Evolutionary conservation across 1,139 yeast genomes (phyloP).

Genomic region (Taphrina wiesneri): DNA sequence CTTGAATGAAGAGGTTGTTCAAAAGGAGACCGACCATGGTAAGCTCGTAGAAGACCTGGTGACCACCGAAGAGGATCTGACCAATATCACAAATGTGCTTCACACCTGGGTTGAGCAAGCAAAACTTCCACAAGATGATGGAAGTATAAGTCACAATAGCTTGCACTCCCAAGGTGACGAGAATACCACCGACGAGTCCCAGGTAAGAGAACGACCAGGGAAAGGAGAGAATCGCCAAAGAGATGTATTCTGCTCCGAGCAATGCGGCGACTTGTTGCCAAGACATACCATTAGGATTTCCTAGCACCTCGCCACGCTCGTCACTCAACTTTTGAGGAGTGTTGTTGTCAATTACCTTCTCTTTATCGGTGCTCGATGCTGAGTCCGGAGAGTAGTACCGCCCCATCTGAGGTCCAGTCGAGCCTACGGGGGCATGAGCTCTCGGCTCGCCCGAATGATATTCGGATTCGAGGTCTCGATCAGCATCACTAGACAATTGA

Average conservation of each 20-base stretch:
- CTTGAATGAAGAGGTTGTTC: constrained; percentile 60
- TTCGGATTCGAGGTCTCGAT: background rate
- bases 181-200: constrained; percentile 61
- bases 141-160: constrained; percentile 59
- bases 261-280: constrained; percentile 63
- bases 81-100: constrained; percentile 62
- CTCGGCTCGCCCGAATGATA: background rate
- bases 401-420: constrained; percentile 13
- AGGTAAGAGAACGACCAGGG: constrained; percentile 62
- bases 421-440: background rate
- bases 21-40: constrained; percentile 58
- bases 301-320: constrained; percentile 28
- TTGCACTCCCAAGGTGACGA: constrained; percentile 55
- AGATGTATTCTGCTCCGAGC: constrained; percentile 61
- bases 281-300: constrained; percentile 41
- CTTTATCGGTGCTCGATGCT: background rate
- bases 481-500: background rate
- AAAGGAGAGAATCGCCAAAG: constrained; percentile 63
- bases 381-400: constrained; percentile 22
- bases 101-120: constrained; percentile 56
- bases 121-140: constrained; percentile 56
- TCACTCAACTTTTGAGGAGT: constrained; percentile 32
- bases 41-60: constrained; percentile 58
- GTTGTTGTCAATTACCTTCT: constrained; percentile 19
- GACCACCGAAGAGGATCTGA: constrained; percentile 57